Evolutionary conservation across 805 yeast species (phyloP).

Genomic region (Scheffersomyces amazonensis): DNA sequence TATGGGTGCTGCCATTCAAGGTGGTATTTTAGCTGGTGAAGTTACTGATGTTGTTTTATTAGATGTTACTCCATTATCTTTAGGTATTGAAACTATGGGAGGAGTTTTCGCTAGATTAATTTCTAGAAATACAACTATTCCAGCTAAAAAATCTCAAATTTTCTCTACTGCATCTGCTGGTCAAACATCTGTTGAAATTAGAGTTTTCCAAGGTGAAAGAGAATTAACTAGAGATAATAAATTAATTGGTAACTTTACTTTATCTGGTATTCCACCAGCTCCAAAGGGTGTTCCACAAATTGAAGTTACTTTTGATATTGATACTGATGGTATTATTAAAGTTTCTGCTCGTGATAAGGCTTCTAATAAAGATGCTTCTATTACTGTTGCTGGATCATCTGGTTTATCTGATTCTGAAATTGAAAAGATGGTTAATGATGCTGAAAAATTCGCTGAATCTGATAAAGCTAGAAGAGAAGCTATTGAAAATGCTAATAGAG

Average conservation of each 20-base stretch:
- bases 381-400: constrained; percentile 94
- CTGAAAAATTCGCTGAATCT: constrained; percentile 83
- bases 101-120: constrained; percentile 94
- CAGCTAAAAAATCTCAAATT: constrained; percentile 94
- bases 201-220: constrained; percentile 99
- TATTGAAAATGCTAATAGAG: constrained; percentile 82
- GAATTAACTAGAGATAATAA: constrained; percentile 97
- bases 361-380: constrained; percentile 88
- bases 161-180: constrained; percentile 97
- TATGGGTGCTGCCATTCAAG: constrained; percentile 97
- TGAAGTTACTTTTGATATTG: constrained; percentile 93
- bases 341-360: constrained; percentile 94
- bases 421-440: constrained; percentile 87
- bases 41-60: constrained; percentile 86
- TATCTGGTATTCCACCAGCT: constrained; percentile 93
- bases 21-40: constrained; percentile 94
- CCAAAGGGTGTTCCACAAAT: constrained; percentile 94
- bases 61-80: constrained; percentile 85
- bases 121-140: constrained; percentile 93
- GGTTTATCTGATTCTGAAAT: constrained; percentile 89
- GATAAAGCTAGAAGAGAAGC: constrained; percentile 85
- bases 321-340: constrained; percentile 96
- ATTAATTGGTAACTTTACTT: constrained; percentile 93
- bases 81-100: constrained; percentile 97
- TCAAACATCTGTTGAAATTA: constrained; percentile 94